phyloP scores from a whole-genome alignment of 352 stramenopile genomes.

The Phytophthora hibernalis region DNA sequence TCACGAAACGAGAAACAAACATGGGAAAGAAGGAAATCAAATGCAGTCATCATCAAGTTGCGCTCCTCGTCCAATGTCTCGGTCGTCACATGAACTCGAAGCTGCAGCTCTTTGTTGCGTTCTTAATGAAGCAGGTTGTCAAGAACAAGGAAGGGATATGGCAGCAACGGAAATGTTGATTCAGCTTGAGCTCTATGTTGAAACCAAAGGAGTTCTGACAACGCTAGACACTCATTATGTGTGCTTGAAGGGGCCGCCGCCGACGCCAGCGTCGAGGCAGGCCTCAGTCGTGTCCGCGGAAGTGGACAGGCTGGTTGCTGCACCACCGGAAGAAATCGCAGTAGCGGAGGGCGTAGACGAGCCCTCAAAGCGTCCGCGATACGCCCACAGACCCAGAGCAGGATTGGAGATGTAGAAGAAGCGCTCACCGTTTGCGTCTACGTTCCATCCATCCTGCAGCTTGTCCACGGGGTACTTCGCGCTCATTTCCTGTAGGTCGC shows the following conservation, averaged over 20 bases:
- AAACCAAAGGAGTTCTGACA: background rate
- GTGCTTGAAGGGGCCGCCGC: constrained; percentile 79
- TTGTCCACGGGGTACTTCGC: constrained; percentile 81
- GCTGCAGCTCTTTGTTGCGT: constrained; percentile 8
- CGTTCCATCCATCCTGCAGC: constrained; percentile 95
- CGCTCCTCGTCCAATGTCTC: constrained; percentile 1
- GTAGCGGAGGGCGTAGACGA: constrained; percentile 29
- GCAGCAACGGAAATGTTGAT: background rate
- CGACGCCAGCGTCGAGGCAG: constrained; percentile 75
- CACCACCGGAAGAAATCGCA: constrained; percentile 16
- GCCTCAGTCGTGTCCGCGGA: constrained; percentile 54
- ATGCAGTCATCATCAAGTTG: constrained; percentile 37
- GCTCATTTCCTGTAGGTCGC: constrained; percentile 85
- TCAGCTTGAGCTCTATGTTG: background rate
- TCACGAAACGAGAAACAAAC: constrained; percentile 23
- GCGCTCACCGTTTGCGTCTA: constrained; percentile 77
- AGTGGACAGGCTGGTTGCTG: constrained; percentile 41
- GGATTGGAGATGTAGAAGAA: constrained; percentile 98
- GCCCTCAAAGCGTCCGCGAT: constrained; percentile 79
- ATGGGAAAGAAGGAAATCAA: constrained; percentile 35
- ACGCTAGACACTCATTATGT: constrained; percentile 17
- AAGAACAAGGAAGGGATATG: background rate
- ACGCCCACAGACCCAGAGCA: constrained; percentile 96
- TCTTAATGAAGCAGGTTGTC: background rate
- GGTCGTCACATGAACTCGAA: background rate